phyloP scores from a whole-genome alignment of 2,329 filamentous ascomycete species.

The Colletotrichum cuscutae region DNA sequence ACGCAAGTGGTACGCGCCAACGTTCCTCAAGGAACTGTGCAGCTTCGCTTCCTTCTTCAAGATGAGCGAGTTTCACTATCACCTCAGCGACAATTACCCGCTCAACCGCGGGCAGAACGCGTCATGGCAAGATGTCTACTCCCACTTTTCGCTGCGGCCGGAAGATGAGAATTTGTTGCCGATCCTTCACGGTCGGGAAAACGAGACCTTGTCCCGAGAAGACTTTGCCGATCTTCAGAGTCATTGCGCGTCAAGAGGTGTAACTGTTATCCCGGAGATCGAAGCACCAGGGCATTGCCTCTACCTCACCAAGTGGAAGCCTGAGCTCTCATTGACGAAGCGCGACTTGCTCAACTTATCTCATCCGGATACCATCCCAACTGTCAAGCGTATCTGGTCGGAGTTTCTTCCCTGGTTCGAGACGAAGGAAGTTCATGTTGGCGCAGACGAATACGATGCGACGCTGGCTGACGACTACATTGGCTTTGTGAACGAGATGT shows the following conservation, averaged over 20 bases:
- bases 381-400: slow-evolving; percentile 60
- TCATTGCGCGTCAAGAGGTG: slow-evolving; percentile 60
- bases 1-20: slow-evolving; percentile 38
- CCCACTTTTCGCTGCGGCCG: slow-evolving; percentile 53
- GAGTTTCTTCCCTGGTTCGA: slow-evolving; percentile 66
- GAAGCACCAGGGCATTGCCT: slow-evolving; percentile 65
- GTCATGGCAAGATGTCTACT: slow-evolving; percentile 57
- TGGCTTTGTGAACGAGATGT: slow-evolving; percentile 61
- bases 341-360: slow-evolving; percentile 62
- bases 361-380: slow-evolving; percentile 61
- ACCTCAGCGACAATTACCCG: slow-evolving; percentile 60
- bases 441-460: slow-evolving; percentile 62
- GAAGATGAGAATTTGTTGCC: slow-evolving; percentile 37
- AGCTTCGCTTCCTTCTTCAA: slow-evolving; percentile 59
- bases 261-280: slow-evolving; percentile 65
- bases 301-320: slow-evolving; percentile 65
- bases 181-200: slow-evolving; percentile 38
- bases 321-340: slow-evolving; percentile 57
- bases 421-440: slow-evolving; percentile 63
- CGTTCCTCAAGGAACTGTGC: slow-evolving; percentile 54
- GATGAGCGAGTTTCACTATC: slow-evolving; percentile 59
- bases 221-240: slow-evolving; percentile 60
- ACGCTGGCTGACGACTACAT: slow-evolving; percentile 59
- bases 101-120: slow-evolving; percentile 57
- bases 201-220: slow-evolving; percentile 37